A percentile compares a stretch with the other conserved stretches of the same genome.
These are phyloP conservation scores for Metschnikowia dekortorum DNA, from an alignment of 805 yeast species.

Conservation along the genomic window DNA sequence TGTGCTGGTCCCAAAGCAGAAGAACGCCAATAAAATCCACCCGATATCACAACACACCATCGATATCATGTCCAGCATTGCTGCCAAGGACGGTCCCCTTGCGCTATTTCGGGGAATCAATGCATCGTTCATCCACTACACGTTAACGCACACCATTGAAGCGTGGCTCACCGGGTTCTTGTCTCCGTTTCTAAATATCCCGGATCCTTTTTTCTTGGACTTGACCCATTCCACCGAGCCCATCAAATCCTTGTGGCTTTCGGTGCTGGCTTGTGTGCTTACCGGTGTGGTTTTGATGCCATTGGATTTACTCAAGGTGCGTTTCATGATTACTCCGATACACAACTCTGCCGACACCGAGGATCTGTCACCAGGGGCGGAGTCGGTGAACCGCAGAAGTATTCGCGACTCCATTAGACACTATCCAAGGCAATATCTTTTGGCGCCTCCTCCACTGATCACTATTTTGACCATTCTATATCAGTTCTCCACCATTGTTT, in stretches of 20 bases:
- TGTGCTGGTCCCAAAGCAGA: neutral
- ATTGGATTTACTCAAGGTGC: slow-evolving; percentile 73
- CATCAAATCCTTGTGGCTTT: slow-evolving; percentile 57
- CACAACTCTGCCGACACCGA: slow-evolving; percentile 20
- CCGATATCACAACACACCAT: slow-evolving; percentile 61
- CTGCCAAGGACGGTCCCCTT: slow-evolving; percentile 66
- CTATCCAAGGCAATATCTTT: slow-evolving; percentile 52
- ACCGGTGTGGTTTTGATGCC: slow-evolving; percentile 77
- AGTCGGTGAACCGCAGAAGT: slow-evolving; percentile 47
- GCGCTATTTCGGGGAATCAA: slow-evolving; percentile 72
- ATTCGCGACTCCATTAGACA: slow-evolving; percentile 60
- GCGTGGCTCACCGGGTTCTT: slow-evolving; percentile 91
- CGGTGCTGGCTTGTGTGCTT: slow-evolving; percentile 65
- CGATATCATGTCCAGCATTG: slow-evolving; percentile 60
- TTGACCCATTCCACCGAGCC: slow-evolving; percentile 78
- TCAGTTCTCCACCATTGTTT: slow-evolving; percentile 54
- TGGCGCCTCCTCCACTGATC: slow-evolving; percentile 49
- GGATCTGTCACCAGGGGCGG: neutral
- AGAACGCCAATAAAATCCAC: slow-evolving; percentile 32
- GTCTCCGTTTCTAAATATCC: slow-evolving; percentile 74
- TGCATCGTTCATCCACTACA: slow-evolving; percentile 73
- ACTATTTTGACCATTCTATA: slow-evolving; percentile 52
- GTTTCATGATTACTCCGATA: slow-evolving; percentile 67
- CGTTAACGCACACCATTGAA: slow-evolving; percentile 70
- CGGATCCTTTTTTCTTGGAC: slow-evolving; percentile 86